A percentile compares a stretch with the other conserved stretches of the same genome.
Evolutionary conservation across 2,329 filamentous ascomycete species (phyloP).

Genomic region (Cladorrhinum sp.): DNA sequence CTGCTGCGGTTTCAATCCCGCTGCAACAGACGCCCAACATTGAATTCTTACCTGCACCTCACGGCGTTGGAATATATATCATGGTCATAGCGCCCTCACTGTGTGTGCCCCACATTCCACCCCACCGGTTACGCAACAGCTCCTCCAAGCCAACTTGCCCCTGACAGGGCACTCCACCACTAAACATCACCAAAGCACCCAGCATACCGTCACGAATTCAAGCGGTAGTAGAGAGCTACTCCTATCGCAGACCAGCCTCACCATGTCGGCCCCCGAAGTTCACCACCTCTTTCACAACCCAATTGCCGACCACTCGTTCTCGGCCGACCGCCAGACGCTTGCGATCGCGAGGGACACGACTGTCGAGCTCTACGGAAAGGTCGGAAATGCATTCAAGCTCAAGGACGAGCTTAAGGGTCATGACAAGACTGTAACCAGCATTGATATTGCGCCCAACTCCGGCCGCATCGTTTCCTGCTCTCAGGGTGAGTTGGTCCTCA

Average conservation of each 20-base stretch:
- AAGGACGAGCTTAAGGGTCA: constrained; percentile 94
- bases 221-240: constrained; percentile 97
- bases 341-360: constrained; percentile 88
- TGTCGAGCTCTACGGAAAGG: constrained; percentile 80
- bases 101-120: constrained; percentile 6
- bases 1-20: neutral
- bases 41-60: neutral
- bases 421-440: constrained; percentile 93
- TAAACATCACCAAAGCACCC: neutral
- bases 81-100: constrained; percentile 1
- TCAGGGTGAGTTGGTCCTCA: constrained; percentile 61
- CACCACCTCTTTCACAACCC: constrained; percentile 96
- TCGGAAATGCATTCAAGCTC: constrained; percentile 72
- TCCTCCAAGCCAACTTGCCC: constrained; percentile 10
- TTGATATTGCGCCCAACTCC: constrained; percentile 87
- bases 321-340: constrained; percentile 80
- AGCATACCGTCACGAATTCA: neutral
- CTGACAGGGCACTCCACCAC: constrained; percentile 11
- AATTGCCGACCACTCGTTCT: constrained; percentile 98
- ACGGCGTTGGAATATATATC: neutral
- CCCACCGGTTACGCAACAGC: constrained; percentile 10
- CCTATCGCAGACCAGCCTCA: constrained; percentile 61
- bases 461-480: constrained; percentile 97
- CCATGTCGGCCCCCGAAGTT: constrained; percentile 83
- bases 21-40: constrained; percentile 4